Evolutionary conservation across 2,329 filamentous ascomycete species (phyloP).

Genomic region (Aspergillus tanneri): DNA sequence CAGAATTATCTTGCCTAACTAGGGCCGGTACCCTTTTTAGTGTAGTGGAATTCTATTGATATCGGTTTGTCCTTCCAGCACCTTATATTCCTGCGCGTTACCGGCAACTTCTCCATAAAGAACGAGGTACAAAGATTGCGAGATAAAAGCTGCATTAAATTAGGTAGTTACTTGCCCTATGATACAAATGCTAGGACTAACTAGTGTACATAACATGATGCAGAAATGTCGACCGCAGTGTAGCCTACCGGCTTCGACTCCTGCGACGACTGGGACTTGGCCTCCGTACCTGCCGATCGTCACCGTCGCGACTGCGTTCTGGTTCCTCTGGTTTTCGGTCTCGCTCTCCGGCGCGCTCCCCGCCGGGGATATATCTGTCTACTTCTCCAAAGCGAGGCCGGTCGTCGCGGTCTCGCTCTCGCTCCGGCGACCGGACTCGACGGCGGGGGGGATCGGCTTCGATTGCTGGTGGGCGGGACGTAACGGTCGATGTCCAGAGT

Average conservation of each 20-base stretch:
- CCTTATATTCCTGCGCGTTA: too few relatives aligned
- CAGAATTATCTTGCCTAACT: too few relatives aligned
- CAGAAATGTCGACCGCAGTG: not conserved
- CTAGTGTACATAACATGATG: constrained; percentile 7
- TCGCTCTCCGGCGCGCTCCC: constrained; percentile 29
- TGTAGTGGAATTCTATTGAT: too few relatives aligned
- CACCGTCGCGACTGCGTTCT: constrained; percentile 20
- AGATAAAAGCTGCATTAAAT: too few relatives aligned
- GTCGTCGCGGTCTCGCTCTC: constrained; percentile 31
- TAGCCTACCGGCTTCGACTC: constrained; percentile 25
- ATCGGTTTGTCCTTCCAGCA: too few relatives aligned
- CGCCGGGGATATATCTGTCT: constrained; percentile 48
- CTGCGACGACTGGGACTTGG: constrained; percentile 22
- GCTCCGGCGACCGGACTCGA: constrained; percentile 38
- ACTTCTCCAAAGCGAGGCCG: constrained; percentile 39
- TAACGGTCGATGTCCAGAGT: constrained; percentile 46
- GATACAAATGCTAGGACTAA: not conserved
- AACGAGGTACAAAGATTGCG: too few relatives aligned
- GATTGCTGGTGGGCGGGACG: constrained; percentile 41
- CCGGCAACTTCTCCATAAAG: too few relatives aligned
- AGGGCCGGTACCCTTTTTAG: too few relatives aligned
- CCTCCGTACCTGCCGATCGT: constrained; percentile 22
- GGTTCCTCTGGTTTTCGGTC: constrained; percentile 21
- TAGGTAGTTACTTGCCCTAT: not conserved
- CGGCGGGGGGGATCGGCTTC: constrained; percentile 44